A percentile compares a stretch with the other conserved stretches of the same genome.
These are phyloP conservation scores for Forsythia viridissima DNA, from an alignment of 257 asterid species.

Conservation along the genomic window DNA sequence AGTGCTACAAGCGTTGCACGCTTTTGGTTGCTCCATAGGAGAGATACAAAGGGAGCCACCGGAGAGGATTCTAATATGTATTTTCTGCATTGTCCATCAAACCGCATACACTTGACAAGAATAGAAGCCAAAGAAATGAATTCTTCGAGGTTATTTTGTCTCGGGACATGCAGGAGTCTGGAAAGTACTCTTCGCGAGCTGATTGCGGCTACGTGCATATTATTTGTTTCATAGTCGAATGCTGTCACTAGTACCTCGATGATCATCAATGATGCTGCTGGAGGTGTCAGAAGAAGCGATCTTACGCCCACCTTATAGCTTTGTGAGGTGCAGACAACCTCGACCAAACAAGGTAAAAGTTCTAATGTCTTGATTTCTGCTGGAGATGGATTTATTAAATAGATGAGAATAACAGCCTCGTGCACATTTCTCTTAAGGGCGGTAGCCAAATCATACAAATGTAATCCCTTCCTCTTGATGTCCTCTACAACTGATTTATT, in stretches of 20 bases:
- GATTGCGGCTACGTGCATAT: slow-evolving; percentile 62
- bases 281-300: slow-evolving; percentile 58
- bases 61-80: slow-evolving; percentile 53
- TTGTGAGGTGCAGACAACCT: slow-evolving; percentile 68
- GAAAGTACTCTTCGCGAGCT: slow-evolving; percentile 81
- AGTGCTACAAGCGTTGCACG: slow-evolving; percentile 58
- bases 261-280: slow-evolving; percentile 83
- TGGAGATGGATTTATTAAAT: slow-evolving; percentile 78
- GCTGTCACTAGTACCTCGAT: slow-evolving; percentile 73
- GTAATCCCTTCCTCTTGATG: slow-evolving; percentile 72
- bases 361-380: slow-evolving; percentile 71
- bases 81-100: slow-evolving; percentile 70
- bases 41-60: slow-evolving; percentile 49
- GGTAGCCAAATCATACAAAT: slow-evolving; percentile 66
- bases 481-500: slow-evolving; percentile 66
- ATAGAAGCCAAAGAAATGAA: slow-evolving; percentile 70
- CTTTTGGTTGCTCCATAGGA: slow-evolving; percentile 70
- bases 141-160: slow-evolving; percentile 66
- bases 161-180: slow-evolving; percentile 63
- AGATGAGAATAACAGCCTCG: slow-evolving; percentile 78
- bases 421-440: slow-evolving; percentile 80
- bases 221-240: slow-evolving; percentile 67
- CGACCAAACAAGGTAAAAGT: slow-evolving; percentile 77
- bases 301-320: slow-evolving; percentile 46
- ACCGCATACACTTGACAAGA: slow-evolving; percentile 73